phyloP scores from a whole-genome alignment of 768 basidiomycete genomes.

The Vararia minispora region DNA sequence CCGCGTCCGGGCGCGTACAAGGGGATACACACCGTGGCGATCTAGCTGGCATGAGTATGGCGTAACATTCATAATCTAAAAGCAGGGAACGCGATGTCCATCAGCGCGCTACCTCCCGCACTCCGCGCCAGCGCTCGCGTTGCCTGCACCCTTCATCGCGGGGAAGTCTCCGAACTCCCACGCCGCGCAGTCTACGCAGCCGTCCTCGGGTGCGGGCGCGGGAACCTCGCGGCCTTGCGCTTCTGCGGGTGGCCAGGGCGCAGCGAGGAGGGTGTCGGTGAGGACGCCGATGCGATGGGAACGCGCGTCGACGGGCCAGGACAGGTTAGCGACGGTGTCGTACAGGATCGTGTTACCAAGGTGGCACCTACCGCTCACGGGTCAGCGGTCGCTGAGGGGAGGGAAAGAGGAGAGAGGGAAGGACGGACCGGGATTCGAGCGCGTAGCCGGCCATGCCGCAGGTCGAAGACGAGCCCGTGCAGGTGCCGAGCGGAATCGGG shows the following conservation, averaged over 20 bases:
- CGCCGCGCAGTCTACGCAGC: too few species aligned
- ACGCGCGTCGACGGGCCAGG: constrained; percentile 78
- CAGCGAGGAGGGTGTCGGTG: constrained; percentile 59
- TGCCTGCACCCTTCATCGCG: too few species aligned
- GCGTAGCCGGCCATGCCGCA: constrained; percentile 88
- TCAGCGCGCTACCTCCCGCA: too few species aligned
- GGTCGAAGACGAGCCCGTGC: constrained; percentile 68
- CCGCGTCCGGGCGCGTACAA: too few species aligned
- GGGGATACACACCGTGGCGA: too few species aligned
- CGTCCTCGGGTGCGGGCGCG: constrained; percentile 36
- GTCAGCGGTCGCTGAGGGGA: neutral
- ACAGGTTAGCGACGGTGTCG: constrained; percentile 79
- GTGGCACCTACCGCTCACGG: constrained; percentile 50
- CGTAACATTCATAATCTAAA: too few species aligned
- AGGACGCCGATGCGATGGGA: constrained; percentile 72
- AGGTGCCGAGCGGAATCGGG: constrained; percentile 86
- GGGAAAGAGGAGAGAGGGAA: constrained; percentile 6
- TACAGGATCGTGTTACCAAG: constrained; percentile 79
- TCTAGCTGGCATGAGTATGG: too few species aligned
- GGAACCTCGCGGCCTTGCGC: constrained; percentile 58
- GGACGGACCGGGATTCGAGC: constrained; percentile 57
- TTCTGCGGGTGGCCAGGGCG: constrained; percentile 61
- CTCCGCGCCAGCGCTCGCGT: too few species aligned
- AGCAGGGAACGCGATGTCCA: too few species aligned
- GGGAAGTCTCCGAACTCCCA: too few species aligned